phyloP scores from a whole-genome alignment of 352 stramenopile species.

The Phytopythium vexans region DNA sequence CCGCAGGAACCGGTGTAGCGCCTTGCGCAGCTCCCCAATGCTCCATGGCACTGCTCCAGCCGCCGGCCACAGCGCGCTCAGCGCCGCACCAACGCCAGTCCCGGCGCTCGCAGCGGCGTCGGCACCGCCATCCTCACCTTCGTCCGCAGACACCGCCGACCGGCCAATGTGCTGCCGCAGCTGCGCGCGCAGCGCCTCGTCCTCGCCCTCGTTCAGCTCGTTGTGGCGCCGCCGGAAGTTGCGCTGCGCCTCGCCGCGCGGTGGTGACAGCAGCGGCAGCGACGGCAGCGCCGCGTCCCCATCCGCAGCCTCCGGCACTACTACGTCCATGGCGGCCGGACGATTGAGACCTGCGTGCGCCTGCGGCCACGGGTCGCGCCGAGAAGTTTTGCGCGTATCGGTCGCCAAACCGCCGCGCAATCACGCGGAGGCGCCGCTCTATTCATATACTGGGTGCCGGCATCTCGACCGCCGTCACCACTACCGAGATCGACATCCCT shows the following conservation, averaged over 20 bases:
- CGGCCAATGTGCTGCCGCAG: slow-evolving; percentile 43
- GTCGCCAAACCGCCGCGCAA: too few relatives aligned
- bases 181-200: slow-evolving; percentile 40
- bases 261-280: slow-evolving; percentile 32
- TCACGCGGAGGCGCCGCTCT: too few relatives aligned
- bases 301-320: slow-evolving; percentile 1
- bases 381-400: too few relatives aligned
- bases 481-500: too few relatives aligned
- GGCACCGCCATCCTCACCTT: not conserved
- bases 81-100: slow-evolving; percentile 1
- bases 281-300: not conserved
- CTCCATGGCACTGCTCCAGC: slow-evolving; percentile 7
- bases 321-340: slow-evolving; percentile 18
- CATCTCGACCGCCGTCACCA: too few relatives aligned
- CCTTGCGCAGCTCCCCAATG: slow-evolving; percentile 26
- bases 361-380: too few relatives aligned
- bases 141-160: slow-evolving; percentile 5
- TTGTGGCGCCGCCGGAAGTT: slow-evolving; percentile 36
- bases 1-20: slow-evolving; percentile 36
- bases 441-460: too few relatives aligned
- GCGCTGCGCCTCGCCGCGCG: slow-evolving; percentile 31
- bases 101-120: slow-evolving; percentile 4
- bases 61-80: slow-evolving; percentile 23
- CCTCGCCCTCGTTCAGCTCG: slow-evolving; percentile 41
- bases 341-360: too few relatives aligned